A percentile compares a stretch with the other conserved stretches of the same genome.
Conservation (phyloP, 2,329 filamentous ascomycete species). For the Trichoderma endophyticum region DNA sequence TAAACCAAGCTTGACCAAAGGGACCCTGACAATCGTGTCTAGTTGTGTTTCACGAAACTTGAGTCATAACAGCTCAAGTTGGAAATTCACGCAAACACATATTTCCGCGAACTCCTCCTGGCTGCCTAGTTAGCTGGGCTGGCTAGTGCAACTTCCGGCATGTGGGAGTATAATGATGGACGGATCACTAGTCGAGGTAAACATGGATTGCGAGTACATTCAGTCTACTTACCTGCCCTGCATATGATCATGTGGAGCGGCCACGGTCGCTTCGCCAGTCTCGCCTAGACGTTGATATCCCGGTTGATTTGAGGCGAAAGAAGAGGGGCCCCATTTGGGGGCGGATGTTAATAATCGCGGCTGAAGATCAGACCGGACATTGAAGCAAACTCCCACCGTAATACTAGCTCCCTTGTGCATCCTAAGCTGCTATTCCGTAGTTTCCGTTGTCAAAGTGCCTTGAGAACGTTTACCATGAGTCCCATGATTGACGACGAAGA, state of each 20-base stretch:
- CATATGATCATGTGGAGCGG: constrained; percentile 4
- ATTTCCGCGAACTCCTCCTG: not conserved
- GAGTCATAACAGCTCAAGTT: not conserved
- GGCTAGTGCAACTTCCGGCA: not conserved
- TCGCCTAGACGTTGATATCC: not conserved
- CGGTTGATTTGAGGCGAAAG: not conserved
- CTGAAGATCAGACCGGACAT: not conserved
- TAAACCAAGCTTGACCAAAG: not conserved
- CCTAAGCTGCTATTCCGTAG: not conserved
- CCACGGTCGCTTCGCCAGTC: not conserved
- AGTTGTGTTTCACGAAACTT: not conserved
- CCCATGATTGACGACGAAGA: constrained; percentile 16
- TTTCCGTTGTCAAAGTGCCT: not conserved
- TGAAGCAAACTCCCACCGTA: not conserved
- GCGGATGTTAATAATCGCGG: constrained; percentile 13
- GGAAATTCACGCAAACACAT: constrained; percentile 1
- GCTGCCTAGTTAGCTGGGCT: not conserved
- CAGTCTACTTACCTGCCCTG: not conserved
- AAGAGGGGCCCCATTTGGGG: constrained; percentile 9
- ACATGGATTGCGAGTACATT: not conserved
- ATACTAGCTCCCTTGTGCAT: not conserved
- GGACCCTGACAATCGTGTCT: not conserved
- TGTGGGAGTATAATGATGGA: not conserved
- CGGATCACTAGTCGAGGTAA: not conserved
- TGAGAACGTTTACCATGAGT: not conserved